Conservation (phyloP, 108 stramenopile species). For the Schizochytrium sp. region DNA sequence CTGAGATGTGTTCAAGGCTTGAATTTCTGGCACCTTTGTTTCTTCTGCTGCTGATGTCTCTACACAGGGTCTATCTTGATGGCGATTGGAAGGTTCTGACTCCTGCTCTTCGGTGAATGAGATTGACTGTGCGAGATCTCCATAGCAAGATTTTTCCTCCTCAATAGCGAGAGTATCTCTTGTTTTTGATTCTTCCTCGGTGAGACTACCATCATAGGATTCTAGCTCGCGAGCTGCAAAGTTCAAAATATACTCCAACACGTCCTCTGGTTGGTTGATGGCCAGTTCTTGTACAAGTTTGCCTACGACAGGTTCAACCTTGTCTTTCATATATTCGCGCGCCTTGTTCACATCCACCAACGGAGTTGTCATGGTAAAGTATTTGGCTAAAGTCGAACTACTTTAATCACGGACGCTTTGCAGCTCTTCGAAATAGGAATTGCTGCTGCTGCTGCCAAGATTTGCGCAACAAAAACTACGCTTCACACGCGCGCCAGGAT, state of each 20-base stretch:
- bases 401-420: no score
- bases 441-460: no score
- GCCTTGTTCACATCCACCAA: not conserved
- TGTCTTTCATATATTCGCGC: slow-evolving; percentile 40
- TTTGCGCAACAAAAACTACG: no score
- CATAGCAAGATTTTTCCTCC: not conserved
- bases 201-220: not conserved
- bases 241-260: not conserved
- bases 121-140: not conserved
- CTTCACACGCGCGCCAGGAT: no score
- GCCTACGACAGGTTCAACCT: slow-evolving; percentile 29
- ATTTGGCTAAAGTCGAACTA: no score
- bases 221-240: slow-evolving; percentile 46
- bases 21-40: no score
- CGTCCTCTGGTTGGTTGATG: slow-evolving; percentile 22
- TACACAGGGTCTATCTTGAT: no score
- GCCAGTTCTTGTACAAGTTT: slow-evolving; percentile 55
- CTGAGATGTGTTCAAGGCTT: no score
- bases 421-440: no score
- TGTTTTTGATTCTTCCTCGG: not conserved
- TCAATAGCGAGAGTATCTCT: not conserved
- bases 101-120: not conserved
- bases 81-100: no score
- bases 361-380: no score
- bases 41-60: no score